Evolutionary conservation across 768 basidiomycete species (phyloP).

Genomic region (Saitozyma podzolica): DNA sequence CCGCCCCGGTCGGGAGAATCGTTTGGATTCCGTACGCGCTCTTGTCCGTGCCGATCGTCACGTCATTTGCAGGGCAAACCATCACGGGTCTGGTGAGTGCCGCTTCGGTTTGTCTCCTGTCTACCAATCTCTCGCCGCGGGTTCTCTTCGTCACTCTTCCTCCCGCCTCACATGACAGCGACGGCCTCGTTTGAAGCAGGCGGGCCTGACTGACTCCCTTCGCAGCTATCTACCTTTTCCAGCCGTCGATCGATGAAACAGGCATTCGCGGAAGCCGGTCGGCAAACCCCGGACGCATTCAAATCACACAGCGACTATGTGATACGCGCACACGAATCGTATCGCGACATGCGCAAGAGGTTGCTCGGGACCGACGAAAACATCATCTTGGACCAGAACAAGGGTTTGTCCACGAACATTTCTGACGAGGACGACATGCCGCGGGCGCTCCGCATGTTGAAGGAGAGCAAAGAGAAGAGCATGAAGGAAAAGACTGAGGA

Average conservation of each 20-base stretch:
- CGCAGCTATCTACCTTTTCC: background rate
- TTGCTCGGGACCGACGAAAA: background rate
- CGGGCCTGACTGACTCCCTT: background rate
- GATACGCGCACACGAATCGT: conserved; percentile 29
- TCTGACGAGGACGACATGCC: too few species aligned
- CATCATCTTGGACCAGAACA: too few species aligned
- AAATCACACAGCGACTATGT: conserved; percentile 42
- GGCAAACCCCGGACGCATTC: conserved; percentile 24
- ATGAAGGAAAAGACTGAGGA: too few species aligned
- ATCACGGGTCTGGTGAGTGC: conserved; percentile 41
- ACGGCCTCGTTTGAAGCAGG: background rate
- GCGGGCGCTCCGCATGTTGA: too few species aligned
- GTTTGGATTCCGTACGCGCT: conserved; percentile 50
- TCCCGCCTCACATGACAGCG: too few species aligned
- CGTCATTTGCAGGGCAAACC: conserved; percentile 50
- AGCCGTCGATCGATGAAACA: background rate
- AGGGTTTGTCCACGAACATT: too few species aligned
- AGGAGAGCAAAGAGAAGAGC: too few species aligned
- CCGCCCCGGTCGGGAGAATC: conserved; percentile 39
- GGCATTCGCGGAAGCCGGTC: background rate
- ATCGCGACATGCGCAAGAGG: conserved; percentile 20
- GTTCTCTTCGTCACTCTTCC: too few species aligned
- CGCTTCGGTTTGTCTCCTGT: too few species aligned
- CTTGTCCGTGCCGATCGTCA: conserved; percentile 52
- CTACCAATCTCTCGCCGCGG: too few species aligned